These are phyloP conservation scores for Nepenthes alata DNA, from an alignment of 179 eudicot genomes.

Conservation along the genomic window DNA sequence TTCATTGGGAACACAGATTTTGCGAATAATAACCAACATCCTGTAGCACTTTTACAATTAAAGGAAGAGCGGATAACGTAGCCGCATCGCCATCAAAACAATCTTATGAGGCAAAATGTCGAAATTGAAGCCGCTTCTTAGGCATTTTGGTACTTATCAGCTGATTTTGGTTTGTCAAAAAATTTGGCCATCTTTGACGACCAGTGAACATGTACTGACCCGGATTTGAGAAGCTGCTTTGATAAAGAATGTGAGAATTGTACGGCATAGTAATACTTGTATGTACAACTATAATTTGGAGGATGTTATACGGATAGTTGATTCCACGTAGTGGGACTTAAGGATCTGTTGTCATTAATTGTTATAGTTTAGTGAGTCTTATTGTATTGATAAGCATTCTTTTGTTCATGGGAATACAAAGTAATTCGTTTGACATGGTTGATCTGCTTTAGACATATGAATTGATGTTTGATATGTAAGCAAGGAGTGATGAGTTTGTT, in stretches of 20 bases:
- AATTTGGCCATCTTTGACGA: too few relatives aligned
- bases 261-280: background rate
- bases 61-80: constrained; percentile 59
- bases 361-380: background rate
- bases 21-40: constrained; percentile 29
- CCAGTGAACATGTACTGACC: background rate
- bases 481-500: too few relatives aligned
- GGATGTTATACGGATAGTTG: background rate
- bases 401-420: constrained; percentile 4
- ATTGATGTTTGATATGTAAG: too few relatives aligned
- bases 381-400: background rate
- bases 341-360: background rate
- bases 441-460: too few relatives aligned
- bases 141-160: too few relatives aligned
- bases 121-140: too few relatives aligned
- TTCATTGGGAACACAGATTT: constrained; percentile 25
- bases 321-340: too few relatives aligned
- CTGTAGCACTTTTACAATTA: constrained; percentile 33
- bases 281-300: background rate
- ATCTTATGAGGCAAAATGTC: background rate
- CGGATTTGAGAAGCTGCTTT: background rate
- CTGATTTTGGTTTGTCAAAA: too few relatives aligned
- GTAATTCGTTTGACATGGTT: too few relatives aligned
- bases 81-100: background rate
- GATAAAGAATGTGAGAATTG: background rate